Conservation (phyloP, 1,284 basidiomycete genomes). For the Apiotrichum gamsii region DNA sequence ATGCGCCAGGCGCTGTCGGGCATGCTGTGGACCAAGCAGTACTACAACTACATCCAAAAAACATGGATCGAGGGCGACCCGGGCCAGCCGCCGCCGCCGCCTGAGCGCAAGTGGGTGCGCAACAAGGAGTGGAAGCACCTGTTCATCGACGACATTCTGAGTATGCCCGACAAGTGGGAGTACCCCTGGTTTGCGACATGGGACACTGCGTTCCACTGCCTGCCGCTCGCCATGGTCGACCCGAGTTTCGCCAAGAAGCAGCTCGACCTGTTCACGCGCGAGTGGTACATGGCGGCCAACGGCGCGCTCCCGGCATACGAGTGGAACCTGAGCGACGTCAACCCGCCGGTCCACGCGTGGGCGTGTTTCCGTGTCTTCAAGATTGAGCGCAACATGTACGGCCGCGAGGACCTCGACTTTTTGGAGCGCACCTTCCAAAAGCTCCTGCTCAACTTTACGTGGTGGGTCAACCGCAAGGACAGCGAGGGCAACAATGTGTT, state of each 20-base stretch:
- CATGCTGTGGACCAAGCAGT: slow-evolving; percentile 99
- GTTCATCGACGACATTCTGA: slow-evolving; percentile 89
- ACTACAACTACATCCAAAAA: slow-evolving; percentile 90
- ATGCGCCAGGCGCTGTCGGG: slow-evolving; percentile 95
- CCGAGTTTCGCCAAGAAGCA: slow-evolving; percentile 96
- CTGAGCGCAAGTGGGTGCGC: slow-evolving; percentile 75
- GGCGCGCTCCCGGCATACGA: slow-evolving; percentile 97
- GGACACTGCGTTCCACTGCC: slow-evolving; percentile 98
- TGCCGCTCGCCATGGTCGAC: slow-evolving; percentile 92
- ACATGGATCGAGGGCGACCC: slow-evolving; percentile 95
- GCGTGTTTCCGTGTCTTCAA: slow-evolving; percentile 96
- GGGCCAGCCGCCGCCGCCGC: slow-evolving; percentile 87
- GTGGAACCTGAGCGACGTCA: slow-evolving; percentile 97
- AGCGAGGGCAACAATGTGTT: slow-evolving; percentile 91
- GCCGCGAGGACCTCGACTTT: slow-evolving; percentile 83
- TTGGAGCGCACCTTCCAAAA: slow-evolving; percentile 98
- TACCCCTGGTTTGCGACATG: slow-evolving; percentile 91
- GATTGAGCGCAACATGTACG: slow-evolving; percentile 91
- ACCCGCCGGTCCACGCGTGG: slow-evolving; percentile 97
- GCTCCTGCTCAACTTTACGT: slow-evolving; percentile 85
- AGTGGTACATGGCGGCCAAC: slow-evolving; percentile 98
- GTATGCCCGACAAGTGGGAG: slow-evolving; percentile 99
- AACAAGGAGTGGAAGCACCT: slow-evolving; percentile 94
- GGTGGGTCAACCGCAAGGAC: slow-evolving; percentile 99
- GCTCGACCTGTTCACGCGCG: slow-evolving; percentile 86